Evolutionary conservation across 345 rosid species (phyloP).

Genomic region (Rhodamnia argentea): DNA sequence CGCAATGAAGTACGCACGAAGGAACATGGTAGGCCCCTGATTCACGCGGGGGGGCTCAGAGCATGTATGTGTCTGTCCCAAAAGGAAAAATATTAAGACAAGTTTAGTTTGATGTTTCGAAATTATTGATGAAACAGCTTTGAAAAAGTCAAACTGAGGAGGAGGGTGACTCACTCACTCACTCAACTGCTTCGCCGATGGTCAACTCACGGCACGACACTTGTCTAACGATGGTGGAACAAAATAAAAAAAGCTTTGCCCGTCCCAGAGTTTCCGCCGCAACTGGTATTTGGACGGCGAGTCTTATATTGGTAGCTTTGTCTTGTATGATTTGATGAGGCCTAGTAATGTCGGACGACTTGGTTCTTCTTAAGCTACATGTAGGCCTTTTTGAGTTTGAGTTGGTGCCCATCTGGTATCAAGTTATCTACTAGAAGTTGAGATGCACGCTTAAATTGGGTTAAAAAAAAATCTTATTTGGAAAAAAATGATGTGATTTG

Average conservation of each 20-base stretch:
- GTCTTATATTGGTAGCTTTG: background rate
- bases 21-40: background rate
- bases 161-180: fast-evolving
- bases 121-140: background rate
- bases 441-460: background rate
- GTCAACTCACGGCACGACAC: background rate
- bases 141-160: background rate
- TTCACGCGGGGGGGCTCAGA: background rate
- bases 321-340: background rate
- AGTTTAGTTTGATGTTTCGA: background rate
- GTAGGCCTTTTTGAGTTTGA: background rate
- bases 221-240: background rate
- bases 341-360: background rate
- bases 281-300: background rate
- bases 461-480: fast-evolving
- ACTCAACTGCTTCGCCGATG: background rate
- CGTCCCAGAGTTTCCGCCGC: background rate
- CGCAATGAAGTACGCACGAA: background rate
- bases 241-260: background rate
- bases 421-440: background rate
- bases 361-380: background rate
- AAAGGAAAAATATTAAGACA: background rate
- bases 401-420: fast-evolving
- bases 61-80: background rate
- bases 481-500: fast-evolving